A percentile compares a stretch with the other conserved stretches of the same genome.
Conservation (phyloP, 106 monocot genomes). For the Narthecium ossifragum region DNA sequence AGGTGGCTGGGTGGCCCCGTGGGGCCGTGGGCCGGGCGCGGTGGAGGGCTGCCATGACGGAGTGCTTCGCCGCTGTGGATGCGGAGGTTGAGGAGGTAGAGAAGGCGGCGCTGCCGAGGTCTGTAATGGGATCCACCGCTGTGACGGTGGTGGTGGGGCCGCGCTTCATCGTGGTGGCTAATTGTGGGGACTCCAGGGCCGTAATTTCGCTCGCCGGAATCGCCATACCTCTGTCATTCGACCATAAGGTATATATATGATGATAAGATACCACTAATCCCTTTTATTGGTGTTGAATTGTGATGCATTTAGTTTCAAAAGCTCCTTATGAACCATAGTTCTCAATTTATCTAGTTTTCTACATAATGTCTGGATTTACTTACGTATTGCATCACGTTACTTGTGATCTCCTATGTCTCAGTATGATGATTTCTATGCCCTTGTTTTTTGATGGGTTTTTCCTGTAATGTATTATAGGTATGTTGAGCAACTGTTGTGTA, state of each 20-base stretch:
- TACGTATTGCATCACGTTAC: no score
- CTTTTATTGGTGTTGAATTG: no score
- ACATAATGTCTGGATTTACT: no score
- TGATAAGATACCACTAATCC: no score
- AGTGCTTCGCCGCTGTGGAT: conserved; percentile 49
- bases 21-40: background rate
- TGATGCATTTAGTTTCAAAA: no score
- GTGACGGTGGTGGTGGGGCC: conserved; percentile 50
- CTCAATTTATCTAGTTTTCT: no score
- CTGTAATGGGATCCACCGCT: conserved; percentile 66
- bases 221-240: conserved; percentile 45
- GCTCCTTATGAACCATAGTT: no score
- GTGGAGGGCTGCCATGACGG: conserved; percentile 40
- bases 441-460: no score
- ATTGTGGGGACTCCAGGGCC: conserved; percentile 74
- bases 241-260: conserved; percentile 79
- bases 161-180: conserved; percentile 48
- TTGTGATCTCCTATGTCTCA: no score
- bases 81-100: conserved; percentile 32
- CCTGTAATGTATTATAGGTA: no score
- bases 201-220: conserved; percentile 51
- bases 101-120: conserved; percentile 2
- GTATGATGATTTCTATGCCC: no score
- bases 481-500: no score
- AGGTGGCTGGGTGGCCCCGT: conserved; percentile 16